Conservation (phyloP, 768 basidiomycete species). For the Coprinellus aureogranulatus region DNA sequence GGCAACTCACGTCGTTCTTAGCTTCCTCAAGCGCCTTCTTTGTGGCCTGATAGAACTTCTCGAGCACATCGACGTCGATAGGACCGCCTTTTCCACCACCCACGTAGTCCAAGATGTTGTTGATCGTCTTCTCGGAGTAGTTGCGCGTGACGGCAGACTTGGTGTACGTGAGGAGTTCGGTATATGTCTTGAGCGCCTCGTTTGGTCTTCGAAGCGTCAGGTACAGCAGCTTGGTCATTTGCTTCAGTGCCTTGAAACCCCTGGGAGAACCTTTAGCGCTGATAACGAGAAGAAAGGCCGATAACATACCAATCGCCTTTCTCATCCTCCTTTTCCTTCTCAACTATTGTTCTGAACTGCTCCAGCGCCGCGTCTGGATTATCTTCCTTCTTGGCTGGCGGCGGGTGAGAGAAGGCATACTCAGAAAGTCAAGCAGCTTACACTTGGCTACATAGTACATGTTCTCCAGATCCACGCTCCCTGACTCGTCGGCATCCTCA, state of each 20-base stretch:
- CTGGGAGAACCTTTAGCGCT: slow-evolving; percentile 36
- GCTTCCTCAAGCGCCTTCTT: slow-evolving; percentile 87
- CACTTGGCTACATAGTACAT: slow-evolving; percentile 98
- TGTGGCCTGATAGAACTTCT: slow-evolving; percentile 94
- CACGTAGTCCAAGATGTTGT: slow-evolving; percentile 96
- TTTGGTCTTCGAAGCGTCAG: slow-evolving; percentile 72
- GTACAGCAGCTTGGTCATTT: slow-evolving; percentile 92
- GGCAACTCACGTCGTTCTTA: slow-evolving; percentile 80
- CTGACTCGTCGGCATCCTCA: slow-evolving; percentile 77
- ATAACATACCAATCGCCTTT: slow-evolving; percentile 82
- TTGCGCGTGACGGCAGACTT: slow-evolving; percentile 94
- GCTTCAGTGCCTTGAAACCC: slow-evolving; percentile 99
- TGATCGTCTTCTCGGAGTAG: slow-evolving; percentile 98
- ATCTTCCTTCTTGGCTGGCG: slow-evolving; percentile 89
- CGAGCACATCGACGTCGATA: slow-evolving; percentile 81
- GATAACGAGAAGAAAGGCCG: slow-evolving; percentile 14
- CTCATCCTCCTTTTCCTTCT: slow-evolving; percentile 88
- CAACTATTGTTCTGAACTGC: slow-evolving; percentile 85
- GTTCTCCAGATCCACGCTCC: slow-evolving; percentile 90
- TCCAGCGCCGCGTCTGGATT: slow-evolving; percentile 88
- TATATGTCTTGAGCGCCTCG: slow-evolving; percentile 86
- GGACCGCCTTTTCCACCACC: slow-evolving; percentile 81
- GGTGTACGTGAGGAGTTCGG: slow-evolving; percentile 84
- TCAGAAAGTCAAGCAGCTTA: slow-evolving; percentile 36
- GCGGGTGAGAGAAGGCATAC: slow-evolving; percentile 6